Conservation (phyloP, 805 yeast genomes). For the Candida multigemmis region DNA sequence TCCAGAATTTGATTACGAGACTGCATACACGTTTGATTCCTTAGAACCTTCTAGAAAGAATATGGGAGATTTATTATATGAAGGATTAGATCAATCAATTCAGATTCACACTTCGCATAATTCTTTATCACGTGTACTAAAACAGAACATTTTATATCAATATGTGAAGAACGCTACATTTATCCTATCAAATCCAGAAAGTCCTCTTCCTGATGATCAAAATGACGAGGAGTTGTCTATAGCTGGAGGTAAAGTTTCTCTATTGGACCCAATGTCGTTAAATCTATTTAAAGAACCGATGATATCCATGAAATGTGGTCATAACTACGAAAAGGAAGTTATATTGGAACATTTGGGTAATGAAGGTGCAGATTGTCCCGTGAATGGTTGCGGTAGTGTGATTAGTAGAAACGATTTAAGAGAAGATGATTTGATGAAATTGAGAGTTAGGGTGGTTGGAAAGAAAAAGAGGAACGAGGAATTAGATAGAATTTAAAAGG, state of each 20-base stretch:
- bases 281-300: slow-evolving; percentile 45
- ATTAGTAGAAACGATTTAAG: slow-evolving; percentile 26
- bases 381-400: slow-evolving; percentile 40
- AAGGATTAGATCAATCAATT: no score
- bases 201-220: slow-evolving; percentile 45
- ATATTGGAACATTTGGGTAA: slow-evolving; percentile 21
- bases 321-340: slow-evolving; percentile 48
- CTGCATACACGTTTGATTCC: no score
- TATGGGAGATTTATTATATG: no score
- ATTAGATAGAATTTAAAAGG: slow-evolving; percentile 4
- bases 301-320: slow-evolving; percentile 48
- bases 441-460: slow-evolving; percentile 38
- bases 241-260: slow-evolving; percentile 62
- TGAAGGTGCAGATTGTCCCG: slow-evolving; percentile 40
- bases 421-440: slow-evolving; percentile 44
- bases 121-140: no score
- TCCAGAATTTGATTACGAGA: no score
- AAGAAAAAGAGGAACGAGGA: slow-evolving; percentile 8
- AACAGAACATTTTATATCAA: no score
- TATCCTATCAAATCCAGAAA: slow-evolving; percentile 50
- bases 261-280: slow-evolving; percentile 60
- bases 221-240: slow-evolving; percentile 52
- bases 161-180: slow-evolving; percentile 34
- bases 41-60: no score
- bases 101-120: no score